Percentiles rank a stretch among this genome's conserved stretches.
phyloP scores from a whole-genome alignment of 2,329 filamentous ascomycete species.

The Talaromyces sp. region DNA sequence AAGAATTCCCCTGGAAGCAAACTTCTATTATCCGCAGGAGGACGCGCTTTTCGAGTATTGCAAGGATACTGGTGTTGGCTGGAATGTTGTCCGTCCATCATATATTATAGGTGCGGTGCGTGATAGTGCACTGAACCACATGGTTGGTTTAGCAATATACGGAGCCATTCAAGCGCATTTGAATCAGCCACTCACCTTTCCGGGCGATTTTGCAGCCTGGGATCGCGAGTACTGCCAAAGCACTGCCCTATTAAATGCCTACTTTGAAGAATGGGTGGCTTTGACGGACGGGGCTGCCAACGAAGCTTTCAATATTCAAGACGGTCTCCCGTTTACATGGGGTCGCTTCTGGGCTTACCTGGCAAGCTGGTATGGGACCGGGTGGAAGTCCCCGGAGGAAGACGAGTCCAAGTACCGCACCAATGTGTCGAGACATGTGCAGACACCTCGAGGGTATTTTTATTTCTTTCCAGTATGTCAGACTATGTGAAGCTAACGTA shows the following conservation, averaged over 20 bases:
- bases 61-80: background rate
- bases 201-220: constrained; percentile 2
- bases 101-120: constrained; percentile 6
- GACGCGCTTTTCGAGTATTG: constrained; percentile 1
- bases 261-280: constrained; percentile 5
- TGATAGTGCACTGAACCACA: constrained; percentile 2
- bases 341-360: constrained; percentile 3
- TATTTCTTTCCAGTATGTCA: background rate
- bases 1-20: constrained; percentile 1
- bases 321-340: constrained; percentile 1
- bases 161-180: constrained; percentile 4
- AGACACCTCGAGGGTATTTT: constrained; percentile 3
- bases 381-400: constrained; percentile 1
- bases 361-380: constrained; percentile 3
- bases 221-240: constrained; percentile 7
- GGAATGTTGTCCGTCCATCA: constrained; percentile 5
- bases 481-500: background rate
- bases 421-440: constrained; percentile 1
- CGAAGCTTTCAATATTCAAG: constrained; percentile 6
- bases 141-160: constrained; percentile 3
- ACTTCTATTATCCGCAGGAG: constrained; percentile 7
- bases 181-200: background rate
- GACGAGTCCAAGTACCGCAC: constrained; percentile 3
- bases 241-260: constrained; percentile 3
- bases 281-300: constrained; percentile 3